Evolutionary conservation across 1,284 basidiomycete species (phyloP).

Genomic region (Anthracocystis walkeri): DNA sequence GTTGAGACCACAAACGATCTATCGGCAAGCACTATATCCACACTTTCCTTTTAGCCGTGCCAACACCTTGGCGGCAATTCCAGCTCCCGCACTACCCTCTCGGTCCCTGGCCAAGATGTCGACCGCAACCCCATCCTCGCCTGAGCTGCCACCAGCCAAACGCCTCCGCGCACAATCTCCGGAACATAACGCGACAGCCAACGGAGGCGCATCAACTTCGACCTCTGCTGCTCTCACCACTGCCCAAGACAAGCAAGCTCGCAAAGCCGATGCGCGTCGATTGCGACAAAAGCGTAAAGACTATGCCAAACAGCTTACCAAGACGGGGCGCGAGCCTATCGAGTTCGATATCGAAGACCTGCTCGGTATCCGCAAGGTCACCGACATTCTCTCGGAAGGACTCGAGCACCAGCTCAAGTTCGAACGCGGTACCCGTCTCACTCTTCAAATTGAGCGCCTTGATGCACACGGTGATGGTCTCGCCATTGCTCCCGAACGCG

Average conservation of each 20-base stretch:
- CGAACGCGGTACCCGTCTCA: constrained; percentile 52
- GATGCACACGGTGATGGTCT: constrained; percentile 67
- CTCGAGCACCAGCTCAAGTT: constrained; percentile 56
- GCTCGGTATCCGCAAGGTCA: constrained; percentile 53
- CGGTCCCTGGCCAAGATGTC: constrained; percentile 12
- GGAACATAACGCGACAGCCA: not conserved
- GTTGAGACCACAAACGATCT: constrained; percentile 2
- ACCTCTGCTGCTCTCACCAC: constrained; percentile 12
- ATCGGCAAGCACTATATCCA: not conserved
- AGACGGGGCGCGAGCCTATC: constrained; percentile 66
- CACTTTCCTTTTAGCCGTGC: not conserved
- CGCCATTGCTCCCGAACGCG: constrained; percentile 52
- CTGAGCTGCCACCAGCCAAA: constrained; percentile 39
- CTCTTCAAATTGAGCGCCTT: constrained; percentile 56
- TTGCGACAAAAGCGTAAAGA: constrained; percentile 60
- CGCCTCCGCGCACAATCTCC: constrained; percentile 40
- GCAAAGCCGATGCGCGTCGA: constrained; percentile 50
- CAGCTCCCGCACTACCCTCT: not conserved
- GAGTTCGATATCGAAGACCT: constrained; percentile 64
- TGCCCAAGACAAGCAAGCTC: constrained; percentile 36
- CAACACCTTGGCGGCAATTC: not conserved
- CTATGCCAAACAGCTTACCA: constrained; percentile 56
- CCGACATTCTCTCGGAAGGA: constrained; percentile 52
- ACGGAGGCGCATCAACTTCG: constrained; percentile 13
- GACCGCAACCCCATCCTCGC: constrained; percentile 21